Conservation (phyloP, 768 basidiomycete species). For the Ramaria sp. region DNA sequence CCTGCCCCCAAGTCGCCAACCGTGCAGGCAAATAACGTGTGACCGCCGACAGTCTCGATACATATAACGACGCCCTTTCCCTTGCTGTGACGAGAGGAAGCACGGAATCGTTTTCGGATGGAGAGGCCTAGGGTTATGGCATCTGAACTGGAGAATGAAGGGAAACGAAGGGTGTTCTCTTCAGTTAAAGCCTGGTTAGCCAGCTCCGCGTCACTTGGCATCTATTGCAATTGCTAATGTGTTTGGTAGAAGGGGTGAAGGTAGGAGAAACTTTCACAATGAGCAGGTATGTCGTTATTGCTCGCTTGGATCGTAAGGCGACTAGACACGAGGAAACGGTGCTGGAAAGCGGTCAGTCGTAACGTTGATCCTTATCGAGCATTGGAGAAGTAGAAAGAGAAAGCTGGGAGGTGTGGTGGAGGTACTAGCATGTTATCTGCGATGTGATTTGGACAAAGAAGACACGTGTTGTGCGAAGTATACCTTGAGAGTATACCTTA, state of each 20-base stretch:
- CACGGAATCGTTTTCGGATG: constrained; percentile 73
- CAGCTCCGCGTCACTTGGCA: constrained; percentile 50
- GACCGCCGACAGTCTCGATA: constrained; percentile 69
- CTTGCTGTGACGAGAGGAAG: constrained; percentile 55
- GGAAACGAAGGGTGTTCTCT: constrained; percentile 59
- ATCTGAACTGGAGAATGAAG: constrained; percentile 64
- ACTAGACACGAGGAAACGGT: not conserved
- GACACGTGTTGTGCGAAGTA: not conserved
- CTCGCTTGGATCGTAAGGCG: not conserved
- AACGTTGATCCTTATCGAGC: not conserved
- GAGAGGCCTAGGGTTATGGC: constrained; percentile 75
- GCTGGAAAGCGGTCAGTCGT: not conserved
- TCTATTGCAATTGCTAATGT: not conserved
- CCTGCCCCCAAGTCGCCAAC: constrained; percentile 73
- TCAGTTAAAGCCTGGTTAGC: constrained; percentile 62
- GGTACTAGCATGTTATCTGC: not conserved
- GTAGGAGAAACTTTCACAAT: not conserved
- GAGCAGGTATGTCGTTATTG: not conserved
- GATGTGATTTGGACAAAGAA: not conserved
- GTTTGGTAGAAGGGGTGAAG: not conserved
- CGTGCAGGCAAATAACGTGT: constrained; percentile 72
- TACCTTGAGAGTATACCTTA: no score
- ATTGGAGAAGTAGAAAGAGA: not conserved
- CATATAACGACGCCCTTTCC: constrained; percentile 77
- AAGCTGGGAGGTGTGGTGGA: not conserved